These are phyloP conservation scores for Chaetomium sp. DNA, from an alignment of 2,329 filamentous ascomycete genomes.

Conservation along the genomic window DNA sequence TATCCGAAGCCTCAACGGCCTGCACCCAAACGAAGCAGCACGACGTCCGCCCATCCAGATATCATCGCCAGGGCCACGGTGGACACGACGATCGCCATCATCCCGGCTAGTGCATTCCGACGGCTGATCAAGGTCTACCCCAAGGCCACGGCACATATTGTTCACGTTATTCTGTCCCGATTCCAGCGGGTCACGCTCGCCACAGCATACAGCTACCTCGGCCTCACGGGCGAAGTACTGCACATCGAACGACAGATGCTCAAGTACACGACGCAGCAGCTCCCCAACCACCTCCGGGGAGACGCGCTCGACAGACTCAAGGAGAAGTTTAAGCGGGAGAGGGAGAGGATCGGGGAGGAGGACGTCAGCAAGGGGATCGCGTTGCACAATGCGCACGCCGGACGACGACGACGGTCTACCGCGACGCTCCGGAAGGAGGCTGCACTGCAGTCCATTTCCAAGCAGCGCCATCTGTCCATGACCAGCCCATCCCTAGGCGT, in stretches of 20 bases:
- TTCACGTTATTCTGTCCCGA: constrained; percentile 92
- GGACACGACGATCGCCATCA: constrained; percentile 97
- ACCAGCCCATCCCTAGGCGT: constrained; percentile 40
- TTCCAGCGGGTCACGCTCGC: constrained; percentile 91
- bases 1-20: constrained; percentile 33
- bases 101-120: constrained; percentile 91
- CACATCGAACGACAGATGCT: constrained; percentile 92
- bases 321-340: constrained; percentile 83
- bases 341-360: constrained; percentile 72
- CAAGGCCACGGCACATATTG: constrained; percentile 92
- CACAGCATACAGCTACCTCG: constrained; percentile 90
- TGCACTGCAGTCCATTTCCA: constrained; percentile 59
- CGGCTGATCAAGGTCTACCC: constrained; percentile 90
- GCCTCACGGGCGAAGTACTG: constrained; percentile 83
- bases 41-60: constrained; percentile 85
- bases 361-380: constrained; percentile 90
- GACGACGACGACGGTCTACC: constrained; percentile 64
- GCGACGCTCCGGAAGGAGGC: constrained; percentile 74
- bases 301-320: constrained; percentile 78
- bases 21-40: constrained; percentile 39
- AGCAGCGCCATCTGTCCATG: constrained; percentile 39
- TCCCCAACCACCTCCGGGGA: constrained; percentile 85
- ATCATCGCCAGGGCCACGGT: constrained; percentile 94
- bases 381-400: constrained; percentile 69
- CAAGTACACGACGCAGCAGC: constrained; percentile 81